phyloP scores from a whole-genome alignment of 768 basidiomycete species.

The Clavaria fumosa region DNA sequence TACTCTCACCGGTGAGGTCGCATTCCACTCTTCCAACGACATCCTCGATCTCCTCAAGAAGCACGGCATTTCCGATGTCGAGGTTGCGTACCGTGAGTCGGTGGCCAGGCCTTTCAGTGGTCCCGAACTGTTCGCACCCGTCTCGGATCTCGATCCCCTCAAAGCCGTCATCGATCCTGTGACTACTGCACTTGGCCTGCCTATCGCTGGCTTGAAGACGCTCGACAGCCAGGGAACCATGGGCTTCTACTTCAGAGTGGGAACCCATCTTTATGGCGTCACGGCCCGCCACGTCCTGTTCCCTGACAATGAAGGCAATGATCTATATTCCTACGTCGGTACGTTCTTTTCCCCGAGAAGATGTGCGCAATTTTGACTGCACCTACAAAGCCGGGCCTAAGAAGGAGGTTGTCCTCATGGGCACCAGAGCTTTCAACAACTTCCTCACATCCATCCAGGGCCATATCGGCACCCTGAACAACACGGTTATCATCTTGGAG shows the following conservation, averaged over 20 bases:
- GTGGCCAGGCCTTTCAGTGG: constrained; percentile 3
- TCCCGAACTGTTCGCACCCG: constrained; percentile 3
- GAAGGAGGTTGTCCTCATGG: constrained; percentile 24
- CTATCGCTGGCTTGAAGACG: constrained; percentile 20
- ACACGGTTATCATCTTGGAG: constrained; percentile 12
- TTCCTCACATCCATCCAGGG: constrained; percentile 19
- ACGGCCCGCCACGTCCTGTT: constrained; percentile 23
- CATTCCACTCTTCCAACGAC: constrained; percentile 15
- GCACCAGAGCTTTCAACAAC: constrained; percentile 16
- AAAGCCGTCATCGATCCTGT: constrained; percentile 22
- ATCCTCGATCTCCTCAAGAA: constrained; percentile 4
- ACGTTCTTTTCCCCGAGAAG: constrained; percentile 17
- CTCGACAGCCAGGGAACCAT: constrained; percentile 21
- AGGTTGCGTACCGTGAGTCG: constrained; percentile 3
- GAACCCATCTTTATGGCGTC: constrained; percentile 19
- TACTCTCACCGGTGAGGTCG: constrained; percentile 18
- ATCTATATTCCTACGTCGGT: constrained; percentile 16
- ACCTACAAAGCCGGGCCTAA: constrained; percentile 16
- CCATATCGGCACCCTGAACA: constrained; percentile 13
- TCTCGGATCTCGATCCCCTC: constrained; percentile 16
- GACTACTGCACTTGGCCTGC: constrained; percentile 22
- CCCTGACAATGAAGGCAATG: constrained; percentile 14
- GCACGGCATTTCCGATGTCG: constrained; percentile 3
- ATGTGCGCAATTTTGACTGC: constrained; percentile 17
- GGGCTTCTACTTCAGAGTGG: constrained; percentile 21